Evolutionary conservation across 1,284 basidiomycete genomes (phyloP).

Genomic region (Pseudozyma thailandica): DNA sequence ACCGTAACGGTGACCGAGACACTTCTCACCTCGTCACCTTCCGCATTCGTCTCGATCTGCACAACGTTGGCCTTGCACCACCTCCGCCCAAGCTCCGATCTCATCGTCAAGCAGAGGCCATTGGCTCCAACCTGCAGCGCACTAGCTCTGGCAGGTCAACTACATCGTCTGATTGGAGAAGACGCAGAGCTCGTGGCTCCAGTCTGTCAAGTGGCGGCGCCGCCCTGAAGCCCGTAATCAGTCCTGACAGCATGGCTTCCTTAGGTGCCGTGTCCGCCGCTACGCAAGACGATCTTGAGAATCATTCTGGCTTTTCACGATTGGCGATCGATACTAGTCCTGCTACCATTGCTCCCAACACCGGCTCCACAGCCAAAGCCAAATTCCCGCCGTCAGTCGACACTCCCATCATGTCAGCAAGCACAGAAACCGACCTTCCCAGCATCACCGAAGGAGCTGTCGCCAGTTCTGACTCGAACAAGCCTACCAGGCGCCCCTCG

Average conservation of each 20-base stretch:
- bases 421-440: slow-evolving; percentile 15
- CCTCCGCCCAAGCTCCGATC: slow-evolving; percentile 34
- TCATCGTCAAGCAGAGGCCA: slow-evolving; percentile 18
- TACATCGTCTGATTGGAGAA: slow-evolving; percentile 29
- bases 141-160: slow-evolving; percentile 26
- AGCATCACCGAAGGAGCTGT: slow-evolving; percentile 38
- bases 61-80: slow-evolving; percentile 51
- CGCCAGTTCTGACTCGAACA: slow-evolving; percentile 5
- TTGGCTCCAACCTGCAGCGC: slow-evolving; percentile 13
- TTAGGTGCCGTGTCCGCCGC: slow-evolving; percentile 17
- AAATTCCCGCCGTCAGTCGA: slow-evolving; percentile 9
- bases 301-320: slow-evolving; percentile 14
- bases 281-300: slow-evolving; percentile 17
- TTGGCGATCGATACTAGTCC: slow-evolving; percentile 9
- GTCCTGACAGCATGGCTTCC: slow-evolving; percentile 32
- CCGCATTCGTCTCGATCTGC: slow-evolving; percentile 58
- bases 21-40: slow-evolving; percentile 30
- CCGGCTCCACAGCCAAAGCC: not conserved
- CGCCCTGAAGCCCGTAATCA: slow-evolving; percentile 16
- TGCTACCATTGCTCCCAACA: not conserved
- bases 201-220: slow-evolving; percentile 25
- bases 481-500: slow-evolving; percentile 31
- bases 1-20: slow-evolving; percentile 16
- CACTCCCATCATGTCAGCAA: slow-evolving; percentile 5
- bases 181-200: slow-evolving; percentile 23